phyloP scores from a whole-genome alignment of 2,329 filamentous ascomycete genomes.

The Xylaria sp. region DNA sequence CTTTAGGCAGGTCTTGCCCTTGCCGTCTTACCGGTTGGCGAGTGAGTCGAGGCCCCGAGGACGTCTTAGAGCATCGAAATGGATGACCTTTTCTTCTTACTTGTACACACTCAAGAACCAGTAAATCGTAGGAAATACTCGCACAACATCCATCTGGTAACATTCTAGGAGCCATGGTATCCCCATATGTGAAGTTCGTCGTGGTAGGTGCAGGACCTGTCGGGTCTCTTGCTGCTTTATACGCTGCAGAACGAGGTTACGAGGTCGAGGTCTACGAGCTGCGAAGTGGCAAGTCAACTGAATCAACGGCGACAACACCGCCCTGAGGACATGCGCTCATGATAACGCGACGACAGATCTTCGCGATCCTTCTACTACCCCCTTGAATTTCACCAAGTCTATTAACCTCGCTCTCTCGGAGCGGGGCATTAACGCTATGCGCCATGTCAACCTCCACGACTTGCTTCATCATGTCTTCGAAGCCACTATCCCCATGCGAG shows the following conservation, averaged over 20 bases:
- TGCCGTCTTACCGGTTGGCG: no score
- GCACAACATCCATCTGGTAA: background rate
- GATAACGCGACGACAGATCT: constrained; percentile 57
- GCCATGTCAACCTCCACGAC: constrained; percentile 58
- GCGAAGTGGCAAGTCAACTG: constrained; percentile 63
- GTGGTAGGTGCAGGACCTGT: constrained; percentile 92
- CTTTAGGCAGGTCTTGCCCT: no score
- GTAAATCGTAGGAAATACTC: background rate
- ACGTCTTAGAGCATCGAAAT: no score
- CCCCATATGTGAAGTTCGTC: constrained; percentile 58
- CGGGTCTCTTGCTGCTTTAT: constrained; percentile 83
- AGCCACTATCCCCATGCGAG: constrained; percentile 85
- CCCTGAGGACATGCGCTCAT: background rate
- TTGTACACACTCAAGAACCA: background rate
- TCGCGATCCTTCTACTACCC: constrained; percentile 72
- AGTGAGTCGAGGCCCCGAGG: no score
- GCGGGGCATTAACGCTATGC: constrained; percentile 84
- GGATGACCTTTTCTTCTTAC: no score
- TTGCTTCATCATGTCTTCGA: constrained; percentile 69
- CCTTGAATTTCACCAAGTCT: constrained; percentile 95
- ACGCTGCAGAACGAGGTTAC: constrained; percentile 82
- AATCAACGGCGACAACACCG: constrained; percentile 19
- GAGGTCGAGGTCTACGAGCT: constrained; percentile 93
- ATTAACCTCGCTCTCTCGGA: constrained; percentile 96
- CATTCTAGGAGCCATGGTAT: constrained; percentile 5